Evolutionary conservation across 2,329 filamentous ascomycete species (phyloP).

Genomic region (Colletotrichum limetticola): DNA sequence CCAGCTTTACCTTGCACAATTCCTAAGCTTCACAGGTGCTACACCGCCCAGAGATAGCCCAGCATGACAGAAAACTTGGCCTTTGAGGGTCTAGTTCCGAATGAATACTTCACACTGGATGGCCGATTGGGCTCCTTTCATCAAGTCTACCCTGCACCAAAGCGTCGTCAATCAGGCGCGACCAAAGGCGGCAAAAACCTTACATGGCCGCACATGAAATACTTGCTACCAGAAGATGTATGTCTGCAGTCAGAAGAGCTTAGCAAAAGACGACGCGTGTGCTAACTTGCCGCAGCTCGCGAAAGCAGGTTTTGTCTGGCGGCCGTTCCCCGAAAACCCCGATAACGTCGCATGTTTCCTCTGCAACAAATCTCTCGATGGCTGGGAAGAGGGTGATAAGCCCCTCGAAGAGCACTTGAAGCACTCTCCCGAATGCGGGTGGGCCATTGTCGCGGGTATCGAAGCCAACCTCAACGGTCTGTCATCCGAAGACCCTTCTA

Average conservation of each 20-base stretch:
- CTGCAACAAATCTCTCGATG: conserved; percentile 85
- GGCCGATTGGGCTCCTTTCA: conserved; percentile 86
- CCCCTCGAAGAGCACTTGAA: conserved; percentile 87
- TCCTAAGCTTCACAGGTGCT: background rate
- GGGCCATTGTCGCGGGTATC: conserved; percentile 78
- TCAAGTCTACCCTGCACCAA: conserved; percentile 68
- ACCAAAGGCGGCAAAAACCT: conserved; percentile 67
- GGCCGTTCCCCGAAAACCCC: conserved; percentile 76
- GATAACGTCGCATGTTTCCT: conserved; percentile 94
- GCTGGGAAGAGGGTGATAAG: conserved; percentile 90
- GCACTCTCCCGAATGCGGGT: conserved; percentile 85
- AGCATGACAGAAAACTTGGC: conserved; percentile 23
- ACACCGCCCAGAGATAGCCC: background rate
- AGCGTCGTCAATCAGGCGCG: conserved; percentile 76
- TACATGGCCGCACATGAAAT: conserved; percentile 80
- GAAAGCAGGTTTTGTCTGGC: conserved; percentile 90
- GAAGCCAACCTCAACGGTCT: conserved; percentile 72
- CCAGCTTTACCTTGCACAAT: background rate
- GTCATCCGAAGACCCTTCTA: conserved; percentile 78
- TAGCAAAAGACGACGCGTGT: conserved; percentile 21
- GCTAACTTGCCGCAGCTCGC: conserved; percentile 72
- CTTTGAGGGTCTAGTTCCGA: conserved; percentile 35
- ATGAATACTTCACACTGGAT: conserved; percentile 73
- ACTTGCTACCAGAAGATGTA: conserved; percentile 71
- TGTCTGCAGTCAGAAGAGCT: conserved; percentile 35